Evolutionary conservation across 1,284 basidiomycete species (phyloP), one percentile per base, ranked within the genome.

Genomic region (Exsudoporus floridanus): DNA sequence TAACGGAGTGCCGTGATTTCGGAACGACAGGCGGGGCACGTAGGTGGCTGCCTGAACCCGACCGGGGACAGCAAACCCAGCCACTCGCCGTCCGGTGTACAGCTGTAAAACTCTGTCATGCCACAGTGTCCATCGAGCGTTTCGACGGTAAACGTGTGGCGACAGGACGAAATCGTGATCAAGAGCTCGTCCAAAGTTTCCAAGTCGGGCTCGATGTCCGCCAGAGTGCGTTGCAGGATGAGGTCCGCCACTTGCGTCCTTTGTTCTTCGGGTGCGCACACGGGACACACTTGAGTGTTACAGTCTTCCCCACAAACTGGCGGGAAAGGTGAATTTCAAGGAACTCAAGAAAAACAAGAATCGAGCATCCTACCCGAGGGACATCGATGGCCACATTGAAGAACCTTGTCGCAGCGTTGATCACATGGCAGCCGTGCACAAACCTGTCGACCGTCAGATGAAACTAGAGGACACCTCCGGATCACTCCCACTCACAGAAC

Each of bases 271-370:
- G 74, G 55, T 1, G 78, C 75, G 58, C 88, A 89, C 3, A 54
- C 14, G 2, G 76, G 72, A 55, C 88, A 90, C 7, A 75, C 60
- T 64, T 89, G 88, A 2, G 73, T 60, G 0, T 58, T 50, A 59
- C 88, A 90, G 7, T 79, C 72, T 63, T 90, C 88, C 4, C 88
- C 86, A 42, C 86, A 88, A 1, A 90, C 84, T 86, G 38, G 47
- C 19, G 31, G 7, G 35, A 19, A 49, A n/a, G n/a, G n/a, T 50
- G 4, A 64, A 55, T 37, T 44, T 31, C 23, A 23, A 23, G 4
- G 2, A 37, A 36, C 34, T 9, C 1, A 3, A n/a, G n/a, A n/a
- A 25, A 48, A 14, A 5, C 38, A 12, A 16, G 28, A 9, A 8
- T 40, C 19, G 45, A 7, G 23, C 18, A n/a, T 18, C 74, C 51